These are phyloP conservation scores for Citrus reticulata DNA, from an alignment of 345 rosid genomes.

Conservation along the genomic window DNA sequence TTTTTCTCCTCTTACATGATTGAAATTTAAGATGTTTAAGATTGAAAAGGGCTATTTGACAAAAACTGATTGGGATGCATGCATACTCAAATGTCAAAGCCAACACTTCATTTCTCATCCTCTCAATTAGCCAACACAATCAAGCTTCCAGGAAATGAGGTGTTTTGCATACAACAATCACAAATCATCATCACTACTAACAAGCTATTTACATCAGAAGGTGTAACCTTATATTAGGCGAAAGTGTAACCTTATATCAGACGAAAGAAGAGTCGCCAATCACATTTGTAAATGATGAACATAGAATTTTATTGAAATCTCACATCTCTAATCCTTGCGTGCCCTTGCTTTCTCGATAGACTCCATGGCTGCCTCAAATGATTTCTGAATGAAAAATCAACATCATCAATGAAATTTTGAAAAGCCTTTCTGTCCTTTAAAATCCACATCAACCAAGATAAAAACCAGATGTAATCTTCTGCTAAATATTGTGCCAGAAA, in stretches of 20 bases:
- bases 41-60: not conserved
- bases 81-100: not conserved
- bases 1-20: not conserved
- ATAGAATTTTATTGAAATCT: not conserved
- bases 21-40: not conserved
- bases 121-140: not conserved
- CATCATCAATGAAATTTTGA: not conserved
- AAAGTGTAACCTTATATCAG: not conserved
- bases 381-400: slow-evolving; percentile 49
- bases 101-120: not conserved
- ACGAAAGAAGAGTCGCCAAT: not conserved
- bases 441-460: not conserved
- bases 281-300: not conserved
- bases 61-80: not conserved
- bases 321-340: slow-evolving; percentile 31
- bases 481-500: not conserved
- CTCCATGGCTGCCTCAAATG: slow-evolving; percentile 87
- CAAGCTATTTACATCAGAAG: not conserved
- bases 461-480: not conserved
- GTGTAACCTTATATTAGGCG: not conserved
- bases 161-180: no score
- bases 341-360: slow-evolving; percentile 62
- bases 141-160: not conserved
- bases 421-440: not conserved
- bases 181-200: not conserved